Evolutionary conservation across 1,284 basidiomycete species (phyloP).

Genomic region (Rhizoctonia solani): DNA sequence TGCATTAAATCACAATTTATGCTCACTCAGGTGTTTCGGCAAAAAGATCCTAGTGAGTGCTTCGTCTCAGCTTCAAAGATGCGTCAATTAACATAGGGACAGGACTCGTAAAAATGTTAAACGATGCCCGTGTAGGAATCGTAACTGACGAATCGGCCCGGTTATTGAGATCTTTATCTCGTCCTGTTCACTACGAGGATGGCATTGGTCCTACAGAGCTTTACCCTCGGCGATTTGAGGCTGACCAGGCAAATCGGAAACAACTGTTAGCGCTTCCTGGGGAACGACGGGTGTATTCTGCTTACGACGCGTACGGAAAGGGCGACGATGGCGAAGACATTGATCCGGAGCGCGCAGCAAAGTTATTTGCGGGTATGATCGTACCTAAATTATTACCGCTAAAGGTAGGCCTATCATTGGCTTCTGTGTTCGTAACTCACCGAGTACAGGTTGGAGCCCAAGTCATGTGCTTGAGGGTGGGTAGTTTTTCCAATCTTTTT

Average conservation of each 20-base stretch:
- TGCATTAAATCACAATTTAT: slow-evolving; percentile 61
- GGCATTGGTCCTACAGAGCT: slow-evolving; percentile 36
- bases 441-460: slow-evolving; percentile 34
- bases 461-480: slow-evolving; percentile 37
- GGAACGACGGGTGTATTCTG: not conserved
- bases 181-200: slow-evolving; percentile 32
- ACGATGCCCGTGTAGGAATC: slow-evolving; percentile 34
- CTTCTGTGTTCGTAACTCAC: not conserved
- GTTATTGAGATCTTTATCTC: slow-evolving; percentile 13
- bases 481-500: too few relatives aligned
- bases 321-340: slow-evolving; percentile 42
- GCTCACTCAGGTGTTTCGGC: slow-evolving; percentile 69
- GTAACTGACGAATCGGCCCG: slow-evolving; percentile 7
- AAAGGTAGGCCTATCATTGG: not conserved
- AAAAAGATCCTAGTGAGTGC: slow-evolving; percentile 40
- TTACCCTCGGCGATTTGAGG: slow-evolving; percentile 33
- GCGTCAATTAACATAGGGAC: slow-evolving; percentile 40
- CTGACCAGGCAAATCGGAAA: slow-evolving; percentile 29
- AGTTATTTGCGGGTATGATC: slow-evolving; percentile 43
- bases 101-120: slow-evolving; percentile 51
- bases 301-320: slow-evolving; percentile 40
- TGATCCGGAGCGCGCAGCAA: slow-evolving; percentile 39
- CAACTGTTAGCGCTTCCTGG: slow-evolving; percentile 16
- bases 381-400: slow-evolving; percentile 36
- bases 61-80: not conserved